phyloP scores from a whole-genome alignment of 2,329 filamentous ascomycete species.

The Verticillium klebahnii region DNA sequence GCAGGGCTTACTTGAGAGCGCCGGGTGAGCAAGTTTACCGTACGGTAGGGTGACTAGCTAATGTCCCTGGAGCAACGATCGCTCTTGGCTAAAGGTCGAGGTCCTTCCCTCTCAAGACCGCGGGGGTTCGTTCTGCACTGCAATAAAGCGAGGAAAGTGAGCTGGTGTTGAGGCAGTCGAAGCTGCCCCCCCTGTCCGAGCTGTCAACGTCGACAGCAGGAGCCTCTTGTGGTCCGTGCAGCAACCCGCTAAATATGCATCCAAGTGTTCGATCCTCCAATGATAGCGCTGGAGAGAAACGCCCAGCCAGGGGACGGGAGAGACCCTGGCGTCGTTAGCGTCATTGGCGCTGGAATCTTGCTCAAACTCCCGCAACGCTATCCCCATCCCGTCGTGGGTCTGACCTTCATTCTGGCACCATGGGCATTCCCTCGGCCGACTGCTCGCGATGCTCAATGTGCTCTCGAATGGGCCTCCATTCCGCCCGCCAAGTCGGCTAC shows the following conservation, averaged over 20 bases:
- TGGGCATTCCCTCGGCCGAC: neutral
- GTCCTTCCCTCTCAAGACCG: neutral
- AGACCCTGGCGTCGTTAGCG: constrained; percentile 9
- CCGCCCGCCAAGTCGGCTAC: neutral
- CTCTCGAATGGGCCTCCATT: neutral
- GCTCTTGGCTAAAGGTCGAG: neutral
- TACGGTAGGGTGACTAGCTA: neutral
- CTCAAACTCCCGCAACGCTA: constrained; percentile 14
- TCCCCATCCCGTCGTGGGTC: neutral
- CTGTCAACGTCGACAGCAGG: neutral
- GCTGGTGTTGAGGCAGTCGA: neutral
- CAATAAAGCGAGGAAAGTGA: neutral
- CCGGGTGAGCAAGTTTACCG: neutral
- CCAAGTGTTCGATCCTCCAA: neutral
- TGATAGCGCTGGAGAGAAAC: neutral
- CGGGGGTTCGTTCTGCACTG: neutral
- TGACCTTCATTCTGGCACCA: neutral
- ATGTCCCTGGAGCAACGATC: neutral
- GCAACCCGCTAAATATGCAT: neutral
- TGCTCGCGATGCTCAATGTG: neutral
- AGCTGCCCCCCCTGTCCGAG: neutral
- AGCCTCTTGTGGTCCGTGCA: neutral
- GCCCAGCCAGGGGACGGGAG: constrained; percentile 1
- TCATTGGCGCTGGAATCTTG: constrained; percentile 12
- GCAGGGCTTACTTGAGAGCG: neutral